Conservation (phyloP, 108 stramenopile genomes). For the Mayamaea pseudoterrestris region DNA sequence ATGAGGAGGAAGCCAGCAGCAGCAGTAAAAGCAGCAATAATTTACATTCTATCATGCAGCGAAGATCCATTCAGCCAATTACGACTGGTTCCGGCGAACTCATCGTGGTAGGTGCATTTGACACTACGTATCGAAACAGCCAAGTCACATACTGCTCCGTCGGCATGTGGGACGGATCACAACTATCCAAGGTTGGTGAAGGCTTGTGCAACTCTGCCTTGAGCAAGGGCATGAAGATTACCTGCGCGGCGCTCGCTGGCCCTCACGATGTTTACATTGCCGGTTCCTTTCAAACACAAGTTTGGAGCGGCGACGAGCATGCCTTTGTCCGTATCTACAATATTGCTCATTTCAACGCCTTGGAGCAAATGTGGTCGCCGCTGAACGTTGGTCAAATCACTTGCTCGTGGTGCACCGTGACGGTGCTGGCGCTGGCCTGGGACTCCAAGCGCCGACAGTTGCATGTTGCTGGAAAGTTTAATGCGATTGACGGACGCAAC, state of each 20-base stretch:
- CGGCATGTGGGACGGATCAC: slow-evolving; percentile 76
- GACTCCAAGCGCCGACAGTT: slow-evolving; percentile 74
- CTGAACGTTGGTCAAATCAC: slow-evolving; percentile 84
- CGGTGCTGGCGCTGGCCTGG: slow-evolving; percentile 85
- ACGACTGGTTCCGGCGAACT: slow-evolving; percentile 42
- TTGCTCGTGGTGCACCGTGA: slow-evolving; percentile 86
- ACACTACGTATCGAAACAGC: slow-evolving; percentile 81
- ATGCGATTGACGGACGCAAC: slow-evolving; percentile 76
- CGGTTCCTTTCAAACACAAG: slow-evolving; percentile 88
- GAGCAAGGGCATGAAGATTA: slow-evolving; percentile 84
- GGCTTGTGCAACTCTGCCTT: slow-evolving; percentile 87
- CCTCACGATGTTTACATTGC: slow-evolving; percentile 78
- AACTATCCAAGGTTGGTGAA: slow-evolving; percentile 81
- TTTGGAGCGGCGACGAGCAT: slow-evolving; percentile 86
- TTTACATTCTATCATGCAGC: not conserved
- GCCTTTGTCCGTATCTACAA: slow-evolving; percentile 91
- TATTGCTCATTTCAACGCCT: slow-evolving; percentile 82
- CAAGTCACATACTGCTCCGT: slow-evolving; percentile 93
- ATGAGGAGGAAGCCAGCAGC: not conserved
- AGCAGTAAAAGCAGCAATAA: not conserved
- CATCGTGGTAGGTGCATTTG: slow-evolving; percentile 90
- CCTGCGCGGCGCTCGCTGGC: slow-evolving; percentile 68
- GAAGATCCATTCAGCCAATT: not conserved
- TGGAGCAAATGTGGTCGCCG: slow-evolving; percentile 79
- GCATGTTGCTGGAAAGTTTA: slow-evolving; percentile 85